Evolutionary conservation across 2,329 filamentous ascomycete species (phyloP).

Genomic region (Penicillium vulpinum): DNA sequence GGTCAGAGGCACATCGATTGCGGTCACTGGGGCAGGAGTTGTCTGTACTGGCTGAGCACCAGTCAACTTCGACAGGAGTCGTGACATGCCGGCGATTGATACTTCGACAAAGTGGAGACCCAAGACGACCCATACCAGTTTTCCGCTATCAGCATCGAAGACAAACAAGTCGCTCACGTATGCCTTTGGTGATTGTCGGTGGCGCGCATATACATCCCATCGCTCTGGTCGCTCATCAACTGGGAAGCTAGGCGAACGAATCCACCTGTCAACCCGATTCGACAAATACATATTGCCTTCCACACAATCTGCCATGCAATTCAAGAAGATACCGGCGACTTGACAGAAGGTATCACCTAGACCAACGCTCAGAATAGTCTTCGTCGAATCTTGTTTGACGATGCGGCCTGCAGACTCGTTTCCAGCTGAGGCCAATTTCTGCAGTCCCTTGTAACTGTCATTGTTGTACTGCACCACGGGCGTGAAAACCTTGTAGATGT

Average conservation of each 20-base stretch:
- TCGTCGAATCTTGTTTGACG: conserved; percentile 11
- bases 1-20: not conserved
- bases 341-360: conserved; percentile 2
- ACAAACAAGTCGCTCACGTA: not conserved
- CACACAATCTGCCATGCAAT: conserved; percentile 3
- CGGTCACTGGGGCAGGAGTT: not conserved
- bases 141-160: not conserved
- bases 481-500: conserved; percentile 1
- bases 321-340: not conserved
- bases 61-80: not conserved
- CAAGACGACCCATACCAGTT: not conserved
- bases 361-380: not conserved
- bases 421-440: conserved; percentile 21
- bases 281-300: not conserved
- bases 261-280: not conserved
- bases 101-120: not conserved
- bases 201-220: not conserved
- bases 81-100: not conserved
- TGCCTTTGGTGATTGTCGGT: not conserved
- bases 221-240: not conserved
- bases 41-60: not conserved
- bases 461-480: not conserved
- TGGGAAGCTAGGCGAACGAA: not conserved
- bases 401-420: conserved; percentile 27
- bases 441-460: not conserved